Evolutionary conservation across 139 green algal species (phyloP), one percentile per base, ranked within the genome.

Genomic region (Volvox reticuliferus): DNA sequence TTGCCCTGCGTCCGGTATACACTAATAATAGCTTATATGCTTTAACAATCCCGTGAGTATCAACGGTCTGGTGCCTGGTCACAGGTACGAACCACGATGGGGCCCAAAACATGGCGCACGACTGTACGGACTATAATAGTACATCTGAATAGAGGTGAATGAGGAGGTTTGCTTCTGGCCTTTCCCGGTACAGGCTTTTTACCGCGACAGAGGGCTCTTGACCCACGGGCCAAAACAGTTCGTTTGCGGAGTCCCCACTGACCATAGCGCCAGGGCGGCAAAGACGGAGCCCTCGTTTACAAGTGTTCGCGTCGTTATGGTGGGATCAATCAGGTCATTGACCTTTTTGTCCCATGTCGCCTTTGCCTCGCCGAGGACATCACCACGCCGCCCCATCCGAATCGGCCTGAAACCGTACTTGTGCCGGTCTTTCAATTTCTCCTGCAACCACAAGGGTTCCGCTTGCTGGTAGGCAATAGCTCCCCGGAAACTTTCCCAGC

Each of bases 231-330:
- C 71, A 36, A 21, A 37, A 12, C 65, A 73, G 71, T n/a, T 55
- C 71, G 71, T 5, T 37, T 2, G 9, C 71, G 71, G 28, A 1
- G n/a, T 73, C 6, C 50, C 26, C 24, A 84, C 96, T 86, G 91
- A 97, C 97, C 96, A 98, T 13, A 96, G 1, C 12, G 90, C 96
- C 22, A 98, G 89, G 2, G 87, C 93, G 0, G 95, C n/a, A 78
- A 96, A 98, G 44, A 98, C 94, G 35, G 90, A 83, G 12, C 97
- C 97, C 91, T 99, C 97, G 91, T 98, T 99, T 69, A 98, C 94
- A 0, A 99, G 89, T 12, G 96, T 98, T 3, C 86, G 92, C 2
- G 55, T 44, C 3, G 97, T 94, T 13, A 98, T 94, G 21, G 93
- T 95, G 3, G 96, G 95, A 91, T 99, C 97, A 79, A 98, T 94